phyloP scores from a whole-genome alignment of 2,329 filamentous ascomycete genomes.

The Apiospora pterosperma region DNA sequence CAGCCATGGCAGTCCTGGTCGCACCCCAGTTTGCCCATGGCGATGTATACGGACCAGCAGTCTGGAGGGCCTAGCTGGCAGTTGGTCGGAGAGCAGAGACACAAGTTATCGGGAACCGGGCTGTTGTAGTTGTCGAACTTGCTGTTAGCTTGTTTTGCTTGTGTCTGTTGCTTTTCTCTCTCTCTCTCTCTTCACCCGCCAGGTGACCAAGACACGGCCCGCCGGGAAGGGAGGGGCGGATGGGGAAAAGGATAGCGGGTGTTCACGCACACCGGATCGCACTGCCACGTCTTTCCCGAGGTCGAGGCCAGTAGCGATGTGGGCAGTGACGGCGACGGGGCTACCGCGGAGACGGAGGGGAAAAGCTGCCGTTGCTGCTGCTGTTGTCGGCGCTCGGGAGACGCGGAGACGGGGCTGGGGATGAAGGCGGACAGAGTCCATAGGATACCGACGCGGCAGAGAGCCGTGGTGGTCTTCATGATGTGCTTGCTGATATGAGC shows the following conservation, averaged over 20 bases:
- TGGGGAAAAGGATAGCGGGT: too few relatives aligned
- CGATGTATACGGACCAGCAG: background rate
- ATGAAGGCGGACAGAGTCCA: background rate
- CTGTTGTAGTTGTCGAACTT: too few relatives aligned
- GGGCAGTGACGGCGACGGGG: too few relatives aligned
- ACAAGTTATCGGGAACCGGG: background rate
- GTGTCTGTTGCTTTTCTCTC: too few relatives aligned
- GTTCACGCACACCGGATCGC: background rate
- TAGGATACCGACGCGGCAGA: background rate
- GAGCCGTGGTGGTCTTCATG: background rate
- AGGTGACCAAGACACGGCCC: too few relatives aligned
- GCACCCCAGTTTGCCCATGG: background rate
- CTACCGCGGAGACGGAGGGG: too few relatives aligned
- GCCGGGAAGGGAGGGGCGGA: too few relatives aligned
- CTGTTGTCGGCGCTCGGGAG: background rate
- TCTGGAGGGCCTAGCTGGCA: background rate
- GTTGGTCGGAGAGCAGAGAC: background rate
- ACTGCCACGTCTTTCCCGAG: background rate
- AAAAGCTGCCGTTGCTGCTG: too few relatives aligned
- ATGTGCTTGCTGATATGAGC: background rate
- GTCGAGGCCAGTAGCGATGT: too few relatives aligned
- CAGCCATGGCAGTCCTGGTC: background rate
- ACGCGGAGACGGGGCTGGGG: background rate
- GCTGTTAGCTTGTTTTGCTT: too few relatives aligned
- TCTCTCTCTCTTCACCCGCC: too few relatives aligned